Evolutionary conservation across 192 early-diverging fungal species (phyloP), one percentile per base, ranked within the genome.

Genomic region (Coemansia sp.): DNA sequence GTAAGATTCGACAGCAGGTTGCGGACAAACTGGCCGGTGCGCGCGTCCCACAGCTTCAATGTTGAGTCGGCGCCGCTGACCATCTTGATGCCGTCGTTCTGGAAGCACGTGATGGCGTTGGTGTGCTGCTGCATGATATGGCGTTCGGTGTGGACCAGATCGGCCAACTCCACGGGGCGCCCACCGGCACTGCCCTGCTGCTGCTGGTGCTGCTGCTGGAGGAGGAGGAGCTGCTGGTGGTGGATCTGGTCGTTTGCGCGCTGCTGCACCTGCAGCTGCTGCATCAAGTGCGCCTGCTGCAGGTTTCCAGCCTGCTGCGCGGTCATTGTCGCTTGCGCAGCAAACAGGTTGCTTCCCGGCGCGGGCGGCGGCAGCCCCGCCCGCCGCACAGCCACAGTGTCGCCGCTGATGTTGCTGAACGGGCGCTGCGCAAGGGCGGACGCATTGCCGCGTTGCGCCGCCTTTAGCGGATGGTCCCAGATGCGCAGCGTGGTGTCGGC

Each of bases 31-130:
- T 87, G 77, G 10, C 96, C 97, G 20, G 93, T 91, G 15, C 87
- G 82, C n/a, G 96, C 86, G 71, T 99, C 95, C 97, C 98, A 99
- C 68, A 98, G 87, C 72, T 98, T 98, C 30, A 99, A 85, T 0
- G 93, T 93, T 7, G 91, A 92, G 63, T 97, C 98, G 5, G 93
- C 93, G 3, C 98, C 98, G 16, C 93, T 95, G 33, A 98, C 94
- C 20, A 98, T 91, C 53, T 97, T 97, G 35, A 88, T 84, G 12
- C 86, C 88, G 72, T 99, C 98, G 73, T 97, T 93, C 73, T 99
- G 97, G 83, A 99, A 97, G 67, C 97, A 98, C 4, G 98, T 99
- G 52, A 99, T 99, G 10, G 98, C 96, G 5, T 67, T 76, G 4
- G 73, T 63, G 43, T 85, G 34, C 87, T 92, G 35, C 72, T 71